phyloP scores from a whole-genome alignment of 495 filamentous ascomycete species.

The Podospora pseudocomata region DNA sequence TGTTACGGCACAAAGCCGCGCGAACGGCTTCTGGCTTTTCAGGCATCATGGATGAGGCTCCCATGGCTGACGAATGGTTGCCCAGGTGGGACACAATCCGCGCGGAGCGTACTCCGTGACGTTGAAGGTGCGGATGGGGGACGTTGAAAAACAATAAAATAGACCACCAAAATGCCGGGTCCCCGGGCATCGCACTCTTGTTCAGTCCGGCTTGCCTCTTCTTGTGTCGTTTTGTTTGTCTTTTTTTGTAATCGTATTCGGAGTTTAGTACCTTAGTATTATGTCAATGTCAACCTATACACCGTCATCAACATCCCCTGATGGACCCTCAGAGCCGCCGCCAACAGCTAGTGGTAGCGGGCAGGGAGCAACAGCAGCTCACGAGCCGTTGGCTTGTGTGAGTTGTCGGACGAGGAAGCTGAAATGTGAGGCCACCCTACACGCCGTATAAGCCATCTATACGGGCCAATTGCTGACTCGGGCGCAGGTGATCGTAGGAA shows the following conservation, averaged over 20 bases:
- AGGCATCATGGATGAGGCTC: slow-evolving; percentile 3
- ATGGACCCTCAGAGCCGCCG: background rate
- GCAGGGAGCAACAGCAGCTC: background rate
- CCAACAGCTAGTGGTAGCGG: background rate
- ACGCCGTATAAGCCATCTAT: background rate
- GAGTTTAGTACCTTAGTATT: background rate
- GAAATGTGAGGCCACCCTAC: slow-evolving; percentile 43
- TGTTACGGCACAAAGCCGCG: slow-evolving; percentile 16
- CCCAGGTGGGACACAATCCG: background rate
- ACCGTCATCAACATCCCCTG: background rate
- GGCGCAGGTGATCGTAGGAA: slow-evolving; percentile 50
- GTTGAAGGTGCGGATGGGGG: background rate
- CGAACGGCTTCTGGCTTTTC: slow-evolving; percentile 19
- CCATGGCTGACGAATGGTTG: slow-evolving; percentile 16
- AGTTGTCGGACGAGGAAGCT: slow-evolving; percentile 60
- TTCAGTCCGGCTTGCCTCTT: slow-evolving; percentile 12
- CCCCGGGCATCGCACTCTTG: slow-evolving; percentile 8
- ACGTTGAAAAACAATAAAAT: slow-evolving; percentile 11
- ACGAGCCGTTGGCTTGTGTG: slow-evolving; percentile 51
- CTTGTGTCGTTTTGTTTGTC: background rate
- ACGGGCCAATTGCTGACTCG: slow-evolving; percentile 15
- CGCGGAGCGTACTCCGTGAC: background rate
- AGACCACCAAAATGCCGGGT: background rate
- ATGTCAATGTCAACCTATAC: slow-evolving; percentile 20
- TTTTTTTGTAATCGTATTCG: slow-evolving; percentile 3